Percentiles rank a stretch among this genome's conserved stretches.
Conservation (phyloP, 495 filamentous ascomycete genomes). For the Hypoxylon crocopeplum region DNA sequence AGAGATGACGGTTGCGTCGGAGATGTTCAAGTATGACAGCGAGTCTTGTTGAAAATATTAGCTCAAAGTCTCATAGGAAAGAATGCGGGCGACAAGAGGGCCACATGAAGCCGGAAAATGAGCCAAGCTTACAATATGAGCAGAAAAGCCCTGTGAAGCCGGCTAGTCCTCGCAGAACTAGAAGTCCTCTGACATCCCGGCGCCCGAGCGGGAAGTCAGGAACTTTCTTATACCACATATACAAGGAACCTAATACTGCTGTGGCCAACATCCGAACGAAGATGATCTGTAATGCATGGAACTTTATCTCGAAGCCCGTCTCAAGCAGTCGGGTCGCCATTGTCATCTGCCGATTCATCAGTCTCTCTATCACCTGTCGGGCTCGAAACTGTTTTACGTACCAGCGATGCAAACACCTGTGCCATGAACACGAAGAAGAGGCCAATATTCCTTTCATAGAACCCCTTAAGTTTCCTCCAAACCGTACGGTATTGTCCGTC, state of each 20-base stretch:
- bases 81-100: no score
- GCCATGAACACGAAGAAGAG: slow-evolving; percentile 72
- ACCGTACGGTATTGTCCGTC: background rate
- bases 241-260: slow-evolving; percentile 65
- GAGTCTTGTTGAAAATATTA: slow-evolving; percentile 57
- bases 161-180: slow-evolving; percentile 67
- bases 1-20: slow-evolving; percentile 81
- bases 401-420: slow-evolving; percentile 72
- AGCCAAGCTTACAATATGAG: slow-evolving; percentile 64
- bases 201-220: slow-evolving; percentile 74
- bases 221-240: slow-evolving; percentile 74
- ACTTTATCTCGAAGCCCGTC: slow-evolving; percentile 59
- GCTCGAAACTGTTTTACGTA: slow-evolving; percentile 13
- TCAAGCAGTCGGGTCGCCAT: slow-evolving; percentile 73
- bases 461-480: slow-evolving; percentile 18
- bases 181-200: slow-evolving; percentile 62
- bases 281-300: slow-evolving; percentile 81
- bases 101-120: no score
- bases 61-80: background rate
- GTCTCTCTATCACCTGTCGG: background rate
- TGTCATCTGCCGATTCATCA: slow-evolving; percentile 61
- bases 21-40: slow-evolving; percentile 76
- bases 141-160: slow-evolving; percentile 82
- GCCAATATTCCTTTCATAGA: slow-evolving; percentile 64
- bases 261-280: slow-evolving; percentile 83